Conservation (phyloP, 768 basidiomycete genomes). For the Hortiboletus campestris region DNA sequence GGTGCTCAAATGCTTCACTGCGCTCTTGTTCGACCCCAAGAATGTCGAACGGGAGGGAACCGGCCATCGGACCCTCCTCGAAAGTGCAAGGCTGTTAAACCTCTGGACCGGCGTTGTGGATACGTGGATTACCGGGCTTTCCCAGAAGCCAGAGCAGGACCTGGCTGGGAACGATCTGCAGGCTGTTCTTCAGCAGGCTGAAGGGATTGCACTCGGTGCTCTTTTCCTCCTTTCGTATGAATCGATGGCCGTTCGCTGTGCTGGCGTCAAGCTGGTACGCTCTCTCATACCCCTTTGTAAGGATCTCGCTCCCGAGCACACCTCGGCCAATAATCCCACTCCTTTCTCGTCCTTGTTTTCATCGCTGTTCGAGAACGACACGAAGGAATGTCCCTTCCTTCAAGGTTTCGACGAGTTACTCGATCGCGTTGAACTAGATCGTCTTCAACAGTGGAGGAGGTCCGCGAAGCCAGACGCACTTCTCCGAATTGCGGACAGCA, state of each 20-base stretch:
- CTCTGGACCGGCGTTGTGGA: conserved; percentile 77
- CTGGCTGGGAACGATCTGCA: conserved; percentile 42
- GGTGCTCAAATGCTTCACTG: conserved; percentile 63
- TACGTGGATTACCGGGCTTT: conserved; percentile 56
- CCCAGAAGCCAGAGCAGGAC: conserved; percentile 39
- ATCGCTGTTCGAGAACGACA: conserved; percentile 53
- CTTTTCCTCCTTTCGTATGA: conserved; percentile 73
- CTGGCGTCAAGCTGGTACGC: conserved; percentile 65
- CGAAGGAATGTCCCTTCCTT: conserved; percentile 46
- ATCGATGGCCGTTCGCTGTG: conserved; percentile 45
- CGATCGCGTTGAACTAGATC: conserved; percentile 55
- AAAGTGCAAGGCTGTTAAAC: conserved; percentile 62
- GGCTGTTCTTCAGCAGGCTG: conserved; percentile 43
- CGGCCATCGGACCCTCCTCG: conserved; percentile 59
- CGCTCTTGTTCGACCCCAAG: conserved; percentile 71
- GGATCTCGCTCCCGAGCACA: conserved; percentile 39
- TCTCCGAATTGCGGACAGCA: conserved; percentile 71
- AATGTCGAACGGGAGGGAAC: conserved; percentile 63
- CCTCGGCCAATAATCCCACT: conserved; percentile 27
- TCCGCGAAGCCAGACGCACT: conserved; percentile 54
- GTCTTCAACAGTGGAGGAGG: conserved; percentile 67
- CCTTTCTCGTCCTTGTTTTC: conserved; percentile 41
- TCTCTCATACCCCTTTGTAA: conserved; percentile 49
- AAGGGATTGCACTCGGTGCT: conserved; percentile 67
- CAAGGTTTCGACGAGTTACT: conserved; percentile 66